phyloP scores from a whole-genome alignment of 257 asterid species.

The Marsdenia floribunda region DNA sequence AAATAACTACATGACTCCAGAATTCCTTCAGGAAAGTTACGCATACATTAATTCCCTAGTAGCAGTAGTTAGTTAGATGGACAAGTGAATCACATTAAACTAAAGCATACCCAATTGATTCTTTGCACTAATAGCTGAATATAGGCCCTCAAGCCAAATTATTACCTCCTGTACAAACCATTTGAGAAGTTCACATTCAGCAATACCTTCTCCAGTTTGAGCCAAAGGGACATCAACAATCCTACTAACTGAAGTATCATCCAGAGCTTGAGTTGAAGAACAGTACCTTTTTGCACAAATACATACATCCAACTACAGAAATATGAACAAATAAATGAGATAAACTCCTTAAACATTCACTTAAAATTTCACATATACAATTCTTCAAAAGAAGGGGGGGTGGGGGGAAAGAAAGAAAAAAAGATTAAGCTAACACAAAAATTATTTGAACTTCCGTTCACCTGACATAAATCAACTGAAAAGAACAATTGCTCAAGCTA shows the following conservation, averaged over 20 bases:
- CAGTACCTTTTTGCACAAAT: conserved; percentile 35
- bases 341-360: neutral
- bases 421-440: too few relatives aligned
- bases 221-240: conserved; percentile 84
- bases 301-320: conserved; percentile 37
- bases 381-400: neutral
- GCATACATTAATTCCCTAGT: neutral
- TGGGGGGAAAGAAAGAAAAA: too few relatives aligned
- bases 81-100: neutral
- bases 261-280: conserved; percentile 48
- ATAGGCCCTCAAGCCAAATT: conserved; percentile 1
- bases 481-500: neutral
- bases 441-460: too few relatives aligned
- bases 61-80: neutral
- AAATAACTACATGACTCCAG: neutral
- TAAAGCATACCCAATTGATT: neutral
- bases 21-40: neutral
- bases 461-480: neutral
- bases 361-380: neutral
- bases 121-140: neutral
- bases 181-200: conserved; percentile 93
- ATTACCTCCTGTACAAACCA: conserved; percentile 93
- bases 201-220: conserved; percentile 99
- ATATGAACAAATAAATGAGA: conserved; percentile 9
- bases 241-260: conserved; percentile 45